Conservation (phyloP, 176 grass and related monocot species). For the Zizania latifolia region DNA sequence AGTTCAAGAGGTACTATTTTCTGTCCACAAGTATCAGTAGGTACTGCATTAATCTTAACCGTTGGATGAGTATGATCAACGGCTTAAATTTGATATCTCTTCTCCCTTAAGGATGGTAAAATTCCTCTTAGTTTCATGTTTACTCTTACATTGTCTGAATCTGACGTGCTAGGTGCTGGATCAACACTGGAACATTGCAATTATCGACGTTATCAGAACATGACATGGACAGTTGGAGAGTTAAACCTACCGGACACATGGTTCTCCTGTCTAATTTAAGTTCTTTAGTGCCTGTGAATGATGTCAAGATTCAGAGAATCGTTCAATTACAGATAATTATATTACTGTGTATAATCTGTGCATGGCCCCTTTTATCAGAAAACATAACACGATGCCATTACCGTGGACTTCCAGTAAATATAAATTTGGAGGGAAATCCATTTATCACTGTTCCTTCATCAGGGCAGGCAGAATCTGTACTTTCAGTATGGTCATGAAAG, state of each 20-base stretch:
- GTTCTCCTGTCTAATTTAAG: not conserved
- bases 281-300: not conserved
- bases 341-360: not conserved
- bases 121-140: too few relatives aligned
- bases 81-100: too few relatives aligned
- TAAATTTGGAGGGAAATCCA: not conserved
- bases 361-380: not conserved
- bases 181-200: not conserved
- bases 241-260: conserved; percentile 22
- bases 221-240: not conserved
- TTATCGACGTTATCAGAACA: not conserved
- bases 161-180: conserved; percentile 11
- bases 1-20: too few relatives aligned
- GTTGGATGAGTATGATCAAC: too few relatives aligned
- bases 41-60: too few relatives aligned
- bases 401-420: too few relatives aligned
- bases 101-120: too few relatives aligned
- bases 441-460: not conserved
- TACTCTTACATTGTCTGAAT: not conserved
- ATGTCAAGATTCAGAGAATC: conserved; percentile 17
- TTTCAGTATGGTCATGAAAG: not conserved
- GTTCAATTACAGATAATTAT: not conserved
- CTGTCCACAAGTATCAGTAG: too few relatives aligned
- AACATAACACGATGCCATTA: too few relatives aligned
- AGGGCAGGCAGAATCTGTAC: conserved; percentile 20